phyloP scores from a whole-genome alignment of 169 alveolate genomes.

The Plasmodium yoelii region DNA sequence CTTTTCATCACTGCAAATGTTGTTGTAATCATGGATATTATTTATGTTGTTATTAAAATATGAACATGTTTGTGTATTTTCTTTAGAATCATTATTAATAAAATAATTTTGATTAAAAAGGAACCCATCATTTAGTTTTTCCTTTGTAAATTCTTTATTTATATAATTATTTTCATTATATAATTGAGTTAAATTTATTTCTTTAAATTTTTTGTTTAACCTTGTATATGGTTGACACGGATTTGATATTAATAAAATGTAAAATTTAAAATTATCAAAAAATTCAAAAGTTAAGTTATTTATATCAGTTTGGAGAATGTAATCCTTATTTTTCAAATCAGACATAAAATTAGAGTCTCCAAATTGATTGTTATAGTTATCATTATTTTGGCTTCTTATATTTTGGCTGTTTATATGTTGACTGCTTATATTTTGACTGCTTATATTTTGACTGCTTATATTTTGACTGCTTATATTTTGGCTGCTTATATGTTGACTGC shows the following conservation, averaged over 20 bases:
- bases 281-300: slow-evolving; percentile 34
- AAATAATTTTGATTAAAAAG: background rate
- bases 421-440: no score
- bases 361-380: no score
- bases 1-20: no score
- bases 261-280: slow-evolving; percentile 32
- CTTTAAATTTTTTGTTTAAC: slow-evolving; percentile 43
- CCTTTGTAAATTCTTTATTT: background rate
- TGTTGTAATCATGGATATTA: no score
- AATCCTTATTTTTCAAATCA: slow-evolving; percentile 4
- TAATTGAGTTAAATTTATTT: slow-evolving; percentile 11
- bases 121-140: background rate
- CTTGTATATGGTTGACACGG: slow-evolving; percentile 77
- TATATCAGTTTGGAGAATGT: slow-evolving; percentile 73
- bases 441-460: no score
- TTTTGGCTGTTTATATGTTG: no score
- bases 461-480: no score
- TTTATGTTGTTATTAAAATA: no score
- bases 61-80: background rate
- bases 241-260: slow-evolving; percentile 43
- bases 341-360: no score
- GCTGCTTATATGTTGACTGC: no score
- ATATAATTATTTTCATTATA: background rate
- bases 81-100: slow-evolving; percentile 1
- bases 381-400: no score